Evolutionary conservation across 805 yeast genomes (phyloP), one percentile per base, ranked within the genome.

Genomic region (Candida coquimbonensis): DNA sequence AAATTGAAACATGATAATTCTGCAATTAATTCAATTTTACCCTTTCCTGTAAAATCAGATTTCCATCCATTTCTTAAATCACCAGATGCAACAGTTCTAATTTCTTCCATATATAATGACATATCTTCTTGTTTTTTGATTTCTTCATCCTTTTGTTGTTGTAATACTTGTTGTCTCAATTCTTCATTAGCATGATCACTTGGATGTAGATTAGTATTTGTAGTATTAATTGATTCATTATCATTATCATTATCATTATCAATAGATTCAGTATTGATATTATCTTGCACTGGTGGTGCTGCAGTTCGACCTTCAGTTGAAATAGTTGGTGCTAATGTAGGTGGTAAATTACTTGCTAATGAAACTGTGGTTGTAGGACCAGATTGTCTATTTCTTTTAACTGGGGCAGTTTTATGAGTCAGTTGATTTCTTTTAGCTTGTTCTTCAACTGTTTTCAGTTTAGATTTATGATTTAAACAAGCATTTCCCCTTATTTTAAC

Each of bases 61-160:
- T 93, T 93, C 99, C 99, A 93, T 4, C 99, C 99, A 29, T 77
- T 72, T 59, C 85, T 87, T 59, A 88, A 65, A 49, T 87, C 96
- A 11, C 96, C 96, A 45, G 80, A 75, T 12, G 83, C 76, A 9
- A 93, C 68, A 5, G 86, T 77, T 29, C 90, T 73, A 8, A 76
- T 74, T 57, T 90, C 96, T 61, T 89, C 95, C 12, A 80, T 63
- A 54, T 75, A 83, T 13, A 85, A 49, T 5, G 69, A 66, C n/a
- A 65, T 60, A 16, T 66, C 70, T 7, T 26, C 24, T 17, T 48
- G 49, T 34, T 62, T 60, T 48, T 58, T 55, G 19, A 56, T 45
- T 39, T 60, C 64, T 38, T 60, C 62, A 43, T 54, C 60, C n/a
- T 56, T 62, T 48, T 9, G 12, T 17, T 57, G 61, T 38, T 58